A percentile compares a stretch with the other conserved stretches of the same genome.
Conservation (phyloP, 2,329 filamentous ascomycete genomes). For the Monilinia fructicola region DNA sequence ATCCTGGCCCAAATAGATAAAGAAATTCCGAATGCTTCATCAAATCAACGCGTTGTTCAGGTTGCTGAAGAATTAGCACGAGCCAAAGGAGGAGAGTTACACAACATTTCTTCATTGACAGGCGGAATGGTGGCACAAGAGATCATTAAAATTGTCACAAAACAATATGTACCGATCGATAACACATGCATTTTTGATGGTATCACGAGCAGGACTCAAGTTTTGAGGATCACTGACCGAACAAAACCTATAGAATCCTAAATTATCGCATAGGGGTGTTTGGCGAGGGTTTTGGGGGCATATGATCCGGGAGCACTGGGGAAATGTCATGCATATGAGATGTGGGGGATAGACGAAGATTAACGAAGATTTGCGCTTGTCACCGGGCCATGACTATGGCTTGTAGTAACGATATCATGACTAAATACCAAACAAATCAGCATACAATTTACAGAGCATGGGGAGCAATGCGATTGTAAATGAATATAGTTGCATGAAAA, state of each 20-base stretch:
- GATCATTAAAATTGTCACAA: conserved; percentile 83
- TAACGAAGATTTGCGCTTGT: conserved; percentile 15
- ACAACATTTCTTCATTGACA: conserved; percentile 84
- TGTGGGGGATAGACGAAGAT: background rate
- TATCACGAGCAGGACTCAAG: conserved; percentile 46
- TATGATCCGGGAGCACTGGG: background rate
- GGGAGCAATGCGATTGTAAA: background rate
- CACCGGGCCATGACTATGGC: background rate
- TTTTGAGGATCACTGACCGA: conserved; percentile 32
- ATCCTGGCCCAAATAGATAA: conserved; percentile 52
- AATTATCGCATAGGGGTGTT: conserved; percentile 8
- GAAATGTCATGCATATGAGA: background rate
- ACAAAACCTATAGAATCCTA: conserved; percentile 26
- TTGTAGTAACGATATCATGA: conserved; percentile 3
- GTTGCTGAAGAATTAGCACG: conserved; percentile 68
- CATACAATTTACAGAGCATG: background rate
- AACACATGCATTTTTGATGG: conserved; percentile 72
- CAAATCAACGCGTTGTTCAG: conserved; percentile 52
- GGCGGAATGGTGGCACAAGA: conserved; percentile 97
- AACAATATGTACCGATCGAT: conserved; percentile 70
- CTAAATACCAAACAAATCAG: background rate
- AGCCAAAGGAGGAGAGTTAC: conserved; percentile 79
- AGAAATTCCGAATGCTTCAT: conserved; percentile 49
- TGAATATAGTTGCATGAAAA: background rate
- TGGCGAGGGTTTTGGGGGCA: background rate